phyloP scores from a whole-genome alignment of 2,329 filamentous ascomycete species.

The Aspergillus latus region DNA sequence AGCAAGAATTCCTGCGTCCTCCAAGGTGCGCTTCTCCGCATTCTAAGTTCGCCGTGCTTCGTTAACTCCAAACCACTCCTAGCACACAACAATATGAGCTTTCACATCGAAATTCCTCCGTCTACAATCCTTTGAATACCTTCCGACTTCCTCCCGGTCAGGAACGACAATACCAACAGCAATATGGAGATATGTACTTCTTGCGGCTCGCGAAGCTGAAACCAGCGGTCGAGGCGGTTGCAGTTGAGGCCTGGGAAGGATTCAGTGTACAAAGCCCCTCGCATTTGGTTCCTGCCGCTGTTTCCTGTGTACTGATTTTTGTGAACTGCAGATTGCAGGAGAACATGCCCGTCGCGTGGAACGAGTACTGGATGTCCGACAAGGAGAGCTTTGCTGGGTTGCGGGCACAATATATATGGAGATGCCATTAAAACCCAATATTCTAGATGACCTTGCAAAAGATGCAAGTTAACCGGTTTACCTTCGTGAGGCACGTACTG shows the following conservation, averaged over 20 bases:
- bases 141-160: slow-evolving; percentile 68
- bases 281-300: not conserved
- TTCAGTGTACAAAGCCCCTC: slow-evolving; percentile 53
- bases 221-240: slow-evolving; percentile 73
- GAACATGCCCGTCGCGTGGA: slow-evolving; percentile 76
- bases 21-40: slow-evolving; percentile 27
- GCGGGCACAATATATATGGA: slow-evolving; percentile 95
- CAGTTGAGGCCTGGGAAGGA: slow-evolving; percentile 72
- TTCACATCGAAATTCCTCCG: slow-evolving; percentile 56
- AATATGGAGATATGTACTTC: slow-evolving; percentile 98
- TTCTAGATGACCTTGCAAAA: slow-evolving; percentile 90
- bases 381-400: slow-evolving; percentile 95
- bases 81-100: slow-evolving; percentile 41
- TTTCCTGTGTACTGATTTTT: not conserved
- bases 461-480: slow-evolving; percentile 62
- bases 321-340: slow-evolving; percentile 62
- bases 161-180: slow-evolving; percentile 77
- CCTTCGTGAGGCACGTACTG: slow-evolving; percentile 5
- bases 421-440: slow-evolving; percentile 92
- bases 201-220: slow-evolving; percentile 84
- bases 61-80: slow-evolving; percentile 3
- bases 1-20: slow-evolving; percentile 29
- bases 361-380: slow-evolving; percentile 88
- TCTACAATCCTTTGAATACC: slow-evolving; percentile 72
- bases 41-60: not conserved